A percentile compares a stretch with the other conserved stretches of the same genome.
phyloP scores from a whole-genome alignment of 169 alveolate species.

The Perkinsus olseni region DNA sequence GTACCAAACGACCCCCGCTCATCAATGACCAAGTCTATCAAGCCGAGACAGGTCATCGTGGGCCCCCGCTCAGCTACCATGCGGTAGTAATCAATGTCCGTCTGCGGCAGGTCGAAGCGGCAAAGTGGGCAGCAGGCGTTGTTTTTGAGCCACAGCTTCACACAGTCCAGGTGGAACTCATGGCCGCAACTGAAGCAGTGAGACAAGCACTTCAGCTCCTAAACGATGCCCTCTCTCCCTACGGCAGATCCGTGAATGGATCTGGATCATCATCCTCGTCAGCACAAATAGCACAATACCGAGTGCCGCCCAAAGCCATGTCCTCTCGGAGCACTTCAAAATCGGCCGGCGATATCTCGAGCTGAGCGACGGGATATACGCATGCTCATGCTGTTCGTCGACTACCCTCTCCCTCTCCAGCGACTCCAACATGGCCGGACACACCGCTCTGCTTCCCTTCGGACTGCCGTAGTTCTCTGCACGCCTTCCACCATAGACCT shows the following conservation, averaged over 20 bases:
- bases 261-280: background rate
- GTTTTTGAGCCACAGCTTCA: background rate
- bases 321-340: background rate
- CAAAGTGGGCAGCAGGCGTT: background rate
- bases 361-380: background rate
- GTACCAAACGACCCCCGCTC: background rate
- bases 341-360: background rate
- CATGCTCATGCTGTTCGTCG: background rate
- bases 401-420: background rate
- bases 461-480: background rate
- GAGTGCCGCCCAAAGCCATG: background rate
- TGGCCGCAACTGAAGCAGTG: background rate
- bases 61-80: background rate
- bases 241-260: background rate
- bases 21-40: background rate
- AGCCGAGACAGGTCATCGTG: no score
- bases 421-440: background rate
- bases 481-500: background rate
- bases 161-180: background rate
- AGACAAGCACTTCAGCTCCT: no score
- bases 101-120: background rate
- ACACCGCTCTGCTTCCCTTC: background rate
- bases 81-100: background rate
- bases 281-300: background rate
- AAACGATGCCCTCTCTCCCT: no score